Base-by-base conservation (phyloP, 179 eudicot species). In the Kewa caespitosa region DNA sequence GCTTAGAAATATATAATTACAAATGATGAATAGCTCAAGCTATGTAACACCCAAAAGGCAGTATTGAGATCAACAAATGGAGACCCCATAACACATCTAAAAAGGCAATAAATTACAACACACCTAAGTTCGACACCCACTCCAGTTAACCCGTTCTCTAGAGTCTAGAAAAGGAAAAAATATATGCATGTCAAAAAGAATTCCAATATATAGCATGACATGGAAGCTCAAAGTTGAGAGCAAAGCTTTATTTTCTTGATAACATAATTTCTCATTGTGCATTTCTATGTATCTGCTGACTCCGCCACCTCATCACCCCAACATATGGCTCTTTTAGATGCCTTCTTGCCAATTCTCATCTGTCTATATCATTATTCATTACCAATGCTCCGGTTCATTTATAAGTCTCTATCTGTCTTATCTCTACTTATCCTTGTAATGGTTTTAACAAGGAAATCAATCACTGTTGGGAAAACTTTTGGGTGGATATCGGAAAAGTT, bases 1-100 rank as follows among this genome's bases (percentile, higher is more conserved):
- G 87, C 87, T 80, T 68, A 36, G 76, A 33, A 76, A 42, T 46
- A 60, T 38, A 71, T 73, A n/a, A 55, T 66, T 32, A 54, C n/a
- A 50, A 66, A 28, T 54, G 8, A 59, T 76, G 25, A 34, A 43
- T 1, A 67, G n/a, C 30, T 42, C 76, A 73, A 57, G 41, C 25
- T 30, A 46, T 12, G 43, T 52, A 17, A 33, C 34, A 48, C 14
- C 3, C 13, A 66, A 54, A 46, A 43, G 3, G 34, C 25, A 43
- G 41, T 27, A 31, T n/a, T n/a, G n/a, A n/a, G n/a, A n/a, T 22
- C 61, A 22, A 48, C 33, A 68, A 32, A 33, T 20, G 52, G 61
- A 23, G 17, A 48, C 36, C 64, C 36, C 32, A 69, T 20, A 42
- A 15, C 55, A 33, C 36, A 46, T 46, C 39, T 11, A 39, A n/a